phyloP scores from a whole-genome alignment of 257 asterid species.

The Nicotiana attenuata region DNA sequence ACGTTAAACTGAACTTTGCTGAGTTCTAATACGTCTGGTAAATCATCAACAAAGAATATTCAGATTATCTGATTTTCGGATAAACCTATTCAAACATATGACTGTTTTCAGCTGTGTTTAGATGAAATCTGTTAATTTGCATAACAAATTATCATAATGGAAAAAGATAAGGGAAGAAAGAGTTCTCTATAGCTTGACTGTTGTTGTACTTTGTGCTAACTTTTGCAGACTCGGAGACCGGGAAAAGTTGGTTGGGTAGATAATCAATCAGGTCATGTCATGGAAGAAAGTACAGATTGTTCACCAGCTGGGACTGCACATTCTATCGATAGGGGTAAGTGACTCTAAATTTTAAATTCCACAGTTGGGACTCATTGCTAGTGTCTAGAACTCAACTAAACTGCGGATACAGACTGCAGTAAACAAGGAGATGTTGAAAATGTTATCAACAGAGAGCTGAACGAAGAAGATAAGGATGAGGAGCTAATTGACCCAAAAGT shows the following conservation, averaged over 20 bases:
- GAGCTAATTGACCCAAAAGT: no score
- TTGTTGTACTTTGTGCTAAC: neutral
- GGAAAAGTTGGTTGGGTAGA: neutral
- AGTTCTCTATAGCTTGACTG: neutral
- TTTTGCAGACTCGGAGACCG: constrained; percentile 1
- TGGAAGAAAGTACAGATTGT: neutral
- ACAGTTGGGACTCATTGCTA: neutral
- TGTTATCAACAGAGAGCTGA: neutral
- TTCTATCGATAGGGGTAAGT: neutral
- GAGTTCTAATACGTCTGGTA: neutral
- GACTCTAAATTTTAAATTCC: neutral
- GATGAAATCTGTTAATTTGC: neutral
- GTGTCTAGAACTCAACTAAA: neutral
- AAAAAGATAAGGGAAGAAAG: neutral
- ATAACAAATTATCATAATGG: neutral
- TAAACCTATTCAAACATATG: neutral
- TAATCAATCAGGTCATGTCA: neutral
- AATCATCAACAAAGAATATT: neutral
- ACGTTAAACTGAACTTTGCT: neutral
- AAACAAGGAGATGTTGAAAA: neutral
- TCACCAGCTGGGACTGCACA: neutral
- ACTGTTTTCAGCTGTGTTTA: neutral
- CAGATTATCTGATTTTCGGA: neutral
- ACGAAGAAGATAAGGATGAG: neutral
- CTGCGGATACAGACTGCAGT: neutral